Percentiles rank a stretch among this genome's conserved stretches.
These are phyloP conservation scores for Haplosporangium sp. DNA, from an alignment of 371 early-diverging fungal species.

Conservation along the genomic window DNA sequence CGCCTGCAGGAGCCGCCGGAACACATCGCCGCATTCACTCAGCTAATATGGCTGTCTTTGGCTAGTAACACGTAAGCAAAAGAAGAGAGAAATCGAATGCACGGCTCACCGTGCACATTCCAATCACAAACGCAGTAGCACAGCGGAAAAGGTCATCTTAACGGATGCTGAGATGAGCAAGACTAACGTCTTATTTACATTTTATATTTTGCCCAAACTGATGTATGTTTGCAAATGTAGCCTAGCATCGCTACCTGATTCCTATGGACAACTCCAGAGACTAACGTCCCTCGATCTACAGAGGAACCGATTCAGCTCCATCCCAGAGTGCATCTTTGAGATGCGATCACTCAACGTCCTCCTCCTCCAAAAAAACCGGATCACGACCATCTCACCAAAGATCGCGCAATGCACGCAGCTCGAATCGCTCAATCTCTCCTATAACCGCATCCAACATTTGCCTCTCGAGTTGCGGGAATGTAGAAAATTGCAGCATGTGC, in stretches of 20 bases:
- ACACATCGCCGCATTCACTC: slow-evolving; percentile 63
- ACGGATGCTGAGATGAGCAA: too few species aligned
- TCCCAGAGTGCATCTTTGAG: slow-evolving; percentile 64
- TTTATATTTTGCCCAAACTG: not conserved
- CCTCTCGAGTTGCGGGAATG: slow-evolving; percentile 64
- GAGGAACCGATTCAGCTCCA: slow-evolving; percentile 63
- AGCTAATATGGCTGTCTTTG: slow-evolving; percentile 73
- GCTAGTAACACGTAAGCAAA: slow-evolving; percentile 71
- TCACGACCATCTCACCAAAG: slow-evolving; percentile 48
- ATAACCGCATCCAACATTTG: slow-evolving; percentile 58
- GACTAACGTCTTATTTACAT: not conserved
- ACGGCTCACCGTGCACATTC: not conserved
- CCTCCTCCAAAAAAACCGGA: slow-evolving; percentile 61
- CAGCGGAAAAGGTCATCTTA: too few species aligned
- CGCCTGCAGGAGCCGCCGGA: slow-evolving; percentile 61
- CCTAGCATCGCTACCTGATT: slow-evolving; percentile 61
- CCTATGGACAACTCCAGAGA: slow-evolving; percentile 61
- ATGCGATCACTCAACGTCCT: slow-evolving; percentile 55
- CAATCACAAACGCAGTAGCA: slow-evolving; percentile 20
- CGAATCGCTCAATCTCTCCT: slow-evolving; percentile 60
- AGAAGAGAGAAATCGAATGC: too few species aligned
- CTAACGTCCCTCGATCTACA: slow-evolving; percentile 75
- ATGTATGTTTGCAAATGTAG: slow-evolving; percentile 6
- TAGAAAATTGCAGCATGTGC: slow-evolving; percentile 61
- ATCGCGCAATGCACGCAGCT: slow-evolving; percentile 50